Evolutionary conservation across 2,329 filamentous ascomycete genomes (phyloP).

Genomic region (Fusarium siculi): DNA sequence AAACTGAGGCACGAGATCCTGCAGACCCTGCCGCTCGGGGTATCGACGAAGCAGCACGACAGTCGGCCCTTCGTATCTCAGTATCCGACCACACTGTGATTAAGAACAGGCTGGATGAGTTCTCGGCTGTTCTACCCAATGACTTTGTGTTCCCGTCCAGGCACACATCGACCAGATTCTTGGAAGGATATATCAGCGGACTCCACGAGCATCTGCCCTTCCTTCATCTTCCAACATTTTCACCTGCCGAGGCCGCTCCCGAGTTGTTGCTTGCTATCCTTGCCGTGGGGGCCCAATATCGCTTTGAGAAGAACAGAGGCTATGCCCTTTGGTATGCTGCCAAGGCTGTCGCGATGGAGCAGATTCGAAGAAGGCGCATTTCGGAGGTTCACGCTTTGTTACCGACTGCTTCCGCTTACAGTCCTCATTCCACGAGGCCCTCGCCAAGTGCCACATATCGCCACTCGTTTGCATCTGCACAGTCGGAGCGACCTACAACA

Average conservation of each 20-base stretch:
- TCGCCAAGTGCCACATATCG: conserved; percentile 67
- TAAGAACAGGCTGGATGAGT: conserved; percentile 69
- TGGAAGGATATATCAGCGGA: conserved; percentile 76
- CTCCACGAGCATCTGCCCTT: conserved; percentile 70
- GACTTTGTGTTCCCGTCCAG: conserved; percentile 76
- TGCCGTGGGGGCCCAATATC: conserved; percentile 74
- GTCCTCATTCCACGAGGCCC: conserved; percentile 68
- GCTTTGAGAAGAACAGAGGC: conserved; percentile 68
- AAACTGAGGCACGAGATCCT: conserved; percentile 62
- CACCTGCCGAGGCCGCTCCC: conserved; percentile 70
- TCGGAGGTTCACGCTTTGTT: conserved; percentile 66
- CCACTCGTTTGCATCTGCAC: conserved; percentile 68
- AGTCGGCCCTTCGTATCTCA: conserved; percentile 60
- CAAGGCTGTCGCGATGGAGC: conserved; percentile 67
- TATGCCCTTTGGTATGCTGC: conserved; percentile 71
- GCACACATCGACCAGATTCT: conserved; percentile 73
- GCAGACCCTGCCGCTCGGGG: conserved; percentile 39
- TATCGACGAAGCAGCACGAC: conserved; percentile 47
- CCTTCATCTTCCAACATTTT: conserved; percentile 74
- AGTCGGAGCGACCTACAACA: conserved; percentile 65
- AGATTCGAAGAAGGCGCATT: conserved; percentile 67
- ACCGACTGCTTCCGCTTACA: conserved; percentile 67
- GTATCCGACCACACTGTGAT: conserved; percentile 65
- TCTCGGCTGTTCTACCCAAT: conserved; percentile 67
- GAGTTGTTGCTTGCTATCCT: conserved; percentile 75